Conservation (phyloP, 192 early-diverging fungal species). For the Coemansia sp. region DNA sequence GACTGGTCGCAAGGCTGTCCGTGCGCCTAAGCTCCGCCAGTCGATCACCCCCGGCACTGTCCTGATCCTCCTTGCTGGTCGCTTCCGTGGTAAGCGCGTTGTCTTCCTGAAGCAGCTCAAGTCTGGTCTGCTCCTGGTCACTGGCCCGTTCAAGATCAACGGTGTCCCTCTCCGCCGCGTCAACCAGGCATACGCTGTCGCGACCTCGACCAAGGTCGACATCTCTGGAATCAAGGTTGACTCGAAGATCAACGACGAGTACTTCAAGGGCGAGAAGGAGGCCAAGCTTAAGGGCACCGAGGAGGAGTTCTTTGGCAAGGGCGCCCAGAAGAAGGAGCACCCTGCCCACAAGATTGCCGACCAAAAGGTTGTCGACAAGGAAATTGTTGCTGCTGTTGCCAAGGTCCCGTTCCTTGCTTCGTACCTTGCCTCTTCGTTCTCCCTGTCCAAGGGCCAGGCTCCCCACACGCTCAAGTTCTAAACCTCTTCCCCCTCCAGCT, state of each 20-base stretch:
- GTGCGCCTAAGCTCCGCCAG: constrained; percentile 74
- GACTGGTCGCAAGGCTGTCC: constrained; percentile 74
- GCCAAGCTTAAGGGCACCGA: constrained; percentile 77
- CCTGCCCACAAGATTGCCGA: constrained; percentile 76
- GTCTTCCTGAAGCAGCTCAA: constrained; percentile 97
- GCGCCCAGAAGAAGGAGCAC: constrained; percentile 76
- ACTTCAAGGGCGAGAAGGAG: constrained; percentile 84
- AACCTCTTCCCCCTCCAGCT: no score
- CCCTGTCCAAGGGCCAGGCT: constrained; percentile 93
- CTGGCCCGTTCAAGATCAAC: constrained; percentile 98
- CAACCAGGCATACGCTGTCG: constrained; percentile 99
- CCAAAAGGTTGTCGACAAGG: constrained; percentile 92
- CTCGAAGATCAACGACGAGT: constrained; percentile 85
- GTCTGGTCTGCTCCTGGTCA: constrained; percentile 93
- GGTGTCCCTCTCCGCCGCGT: constrained; percentile 97
- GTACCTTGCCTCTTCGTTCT: constrained; percentile 89
- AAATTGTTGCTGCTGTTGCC: constrained; percentile 72
- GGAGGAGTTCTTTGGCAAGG: constrained; percentile 84
- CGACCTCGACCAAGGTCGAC: constrained; percentile 99
- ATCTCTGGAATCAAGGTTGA: constrained; percentile 69
- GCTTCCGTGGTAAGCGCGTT: constrained; percentile 98
- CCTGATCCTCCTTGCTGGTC: constrained; percentile 91
- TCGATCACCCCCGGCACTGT: constrained; percentile 98
- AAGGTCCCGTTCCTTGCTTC: constrained; percentile 84
- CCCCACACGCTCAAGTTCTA: constrained; percentile 97